Conservation (phyloP, 2,329 filamentous ascomycete genomes). For the Colletotrichum viniferum region DNA sequence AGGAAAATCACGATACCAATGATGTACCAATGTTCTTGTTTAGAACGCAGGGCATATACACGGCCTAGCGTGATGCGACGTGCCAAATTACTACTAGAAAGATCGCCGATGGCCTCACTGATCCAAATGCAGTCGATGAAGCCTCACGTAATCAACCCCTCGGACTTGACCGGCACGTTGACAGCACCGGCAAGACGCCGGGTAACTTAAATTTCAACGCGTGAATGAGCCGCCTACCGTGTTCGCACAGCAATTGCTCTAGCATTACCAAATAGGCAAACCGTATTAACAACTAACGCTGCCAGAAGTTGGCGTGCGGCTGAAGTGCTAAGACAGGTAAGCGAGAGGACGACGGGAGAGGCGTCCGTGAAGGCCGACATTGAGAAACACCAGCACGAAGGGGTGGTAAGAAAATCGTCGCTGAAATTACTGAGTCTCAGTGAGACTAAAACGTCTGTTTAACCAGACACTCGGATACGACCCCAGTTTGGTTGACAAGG, state of each 20-base stretch:
- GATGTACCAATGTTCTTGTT: too few relatives aligned
- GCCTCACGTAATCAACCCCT: background rate
- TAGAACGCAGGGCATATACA: too few relatives aligned
- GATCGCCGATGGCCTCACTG: background rate
- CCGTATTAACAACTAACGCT: background rate
- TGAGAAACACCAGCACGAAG: background rate
- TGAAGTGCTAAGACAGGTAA: background rate
- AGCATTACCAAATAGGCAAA: background rate
- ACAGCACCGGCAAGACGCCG: background rate
- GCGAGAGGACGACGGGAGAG: background rate
- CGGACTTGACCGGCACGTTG: background rate
- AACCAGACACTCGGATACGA: background rate
- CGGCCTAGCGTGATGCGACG: too few relatives aligned
- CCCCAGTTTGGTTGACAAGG: background rate
- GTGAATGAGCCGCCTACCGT: background rate
- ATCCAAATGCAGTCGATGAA: background rate
- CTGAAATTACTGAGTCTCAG: background rate
- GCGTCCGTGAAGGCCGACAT: background rate
- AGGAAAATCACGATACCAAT: too few relatives aligned
- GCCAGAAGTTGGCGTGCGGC: background rate
- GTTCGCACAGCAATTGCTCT: too few relatives aligned
- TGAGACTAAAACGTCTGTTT: background rate
- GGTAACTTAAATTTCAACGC: background rate
- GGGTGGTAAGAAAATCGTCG: background rate
- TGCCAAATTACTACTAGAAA: background rate